Conservation (phyloP, 371 early-diverging fungal species). For the Circinella umbellata region DNA sequence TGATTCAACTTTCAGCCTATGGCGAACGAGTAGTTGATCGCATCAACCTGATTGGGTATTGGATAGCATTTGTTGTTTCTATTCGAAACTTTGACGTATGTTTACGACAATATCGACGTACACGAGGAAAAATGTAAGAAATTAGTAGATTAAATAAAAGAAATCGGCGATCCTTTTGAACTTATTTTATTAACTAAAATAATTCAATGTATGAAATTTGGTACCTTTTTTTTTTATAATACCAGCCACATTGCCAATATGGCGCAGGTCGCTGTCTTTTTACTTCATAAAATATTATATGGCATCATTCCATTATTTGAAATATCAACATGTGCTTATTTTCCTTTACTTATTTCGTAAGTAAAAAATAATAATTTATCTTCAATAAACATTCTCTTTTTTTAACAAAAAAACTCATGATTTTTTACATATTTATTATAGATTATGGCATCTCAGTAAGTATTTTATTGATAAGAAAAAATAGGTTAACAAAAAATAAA, state of each 20-base stretch:
- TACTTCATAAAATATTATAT: constrained; percentile 40
- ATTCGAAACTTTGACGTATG: constrained; percentile 46
- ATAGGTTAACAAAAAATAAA: too few species aligned
- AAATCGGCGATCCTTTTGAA: too few species aligned
- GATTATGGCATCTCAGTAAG: constrained; percentile 42
- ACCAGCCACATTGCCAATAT: constrained; percentile 46
- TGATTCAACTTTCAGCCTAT: constrained; percentile 42
- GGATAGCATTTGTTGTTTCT: constrained; percentile 42
- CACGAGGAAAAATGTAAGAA: constrained; percentile 47
- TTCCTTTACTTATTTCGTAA: constrained; percentile 53
- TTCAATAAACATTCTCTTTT: too few species aligned
- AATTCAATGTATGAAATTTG: too few species aligned
- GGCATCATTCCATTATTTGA: constrained; percentile 52
- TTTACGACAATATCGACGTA: constrained; percentile 44
- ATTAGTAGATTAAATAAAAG: not conserved
- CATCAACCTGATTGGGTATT: constrained; percentile 50
- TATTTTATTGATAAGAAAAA: too few species aligned
- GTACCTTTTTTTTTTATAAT: too few species aligned
- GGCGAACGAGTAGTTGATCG: constrained; percentile 46
- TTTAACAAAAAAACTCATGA: too few species aligned
- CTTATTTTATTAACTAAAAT: too few species aligned
- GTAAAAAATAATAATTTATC: too few species aligned
- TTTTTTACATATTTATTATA: too few species aligned
- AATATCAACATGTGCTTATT: constrained; percentile 45
- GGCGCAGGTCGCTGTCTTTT: constrained; percentile 40